Evolutionary conservation across 495 filamentous ascomycete genomes (phyloP), one percentile per base, ranked within the genome.

Genomic region (Penicillium angulare): DNA sequence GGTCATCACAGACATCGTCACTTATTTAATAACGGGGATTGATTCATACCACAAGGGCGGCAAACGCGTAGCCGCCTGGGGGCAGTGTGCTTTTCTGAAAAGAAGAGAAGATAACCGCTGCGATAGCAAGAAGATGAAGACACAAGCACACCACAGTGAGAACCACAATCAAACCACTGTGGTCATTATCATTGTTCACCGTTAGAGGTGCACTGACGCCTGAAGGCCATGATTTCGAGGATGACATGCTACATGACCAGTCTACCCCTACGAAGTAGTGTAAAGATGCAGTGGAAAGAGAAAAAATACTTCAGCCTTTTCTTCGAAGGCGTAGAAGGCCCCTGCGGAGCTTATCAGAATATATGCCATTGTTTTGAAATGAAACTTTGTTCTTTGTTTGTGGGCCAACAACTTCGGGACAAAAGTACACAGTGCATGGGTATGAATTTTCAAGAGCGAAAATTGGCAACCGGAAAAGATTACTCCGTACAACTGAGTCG

Each of bases 81-180:
- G 60, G 54, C 1, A 60, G 10, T 5, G 3, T 43, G 1, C 32
- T 42, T 15, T 58, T 56, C 4, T 56, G 47, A 5, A 20, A 51
- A 0, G 56, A 46, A 10, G 60, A 54, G 16, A 55, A 66, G n/a
- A 52, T 36, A 1, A 63, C 50, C 0, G 57, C 54, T 1, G 40
- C 50, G 2, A 68, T 47, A 27, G 63, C 8, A 50, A 35, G 10
- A 68, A 18, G 5, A 52, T 43, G 20, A 68, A 20, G 23, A 66
- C 59, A n/a, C 15, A 68, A 36, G 7, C 39, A 24, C 1, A 66
- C 47, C 0, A 58, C 57, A 1, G 65, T 60, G 16, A 64, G 47
- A 0, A 68, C 52, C 9, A 64, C 63, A n/a, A 68, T 39, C 32
- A 66, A 36, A 8, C 59, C 65, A 18, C 56, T 65, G 29, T 66